Base-by-base conservation (phyloP, 2,329 filamentous ascomycete species). In the Huntiella decipiens region DNA sequence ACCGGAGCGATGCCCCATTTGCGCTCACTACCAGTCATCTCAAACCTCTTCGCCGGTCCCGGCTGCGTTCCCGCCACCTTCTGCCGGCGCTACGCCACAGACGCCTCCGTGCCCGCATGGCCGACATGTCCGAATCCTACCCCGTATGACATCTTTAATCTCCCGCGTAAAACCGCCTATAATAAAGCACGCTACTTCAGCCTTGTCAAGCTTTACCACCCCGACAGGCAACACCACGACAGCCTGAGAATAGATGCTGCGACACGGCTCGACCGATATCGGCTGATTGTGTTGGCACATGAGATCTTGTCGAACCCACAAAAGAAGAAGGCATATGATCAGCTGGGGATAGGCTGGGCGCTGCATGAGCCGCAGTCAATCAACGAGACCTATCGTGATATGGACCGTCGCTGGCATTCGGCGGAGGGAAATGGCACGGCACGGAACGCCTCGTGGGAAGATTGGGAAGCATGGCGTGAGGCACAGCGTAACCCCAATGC, bases 121-220 rank as follows among this genome's bases (percentile, higher is more conserved):
- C 72, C 73, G 2, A 56, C 58, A 4, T 57, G 58, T 4, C 51
- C 57, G 15, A 56, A 67, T 36, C 83, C 82, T 1, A 88, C 87
- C 0, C 91, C 91, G 1, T 96, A 98, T 64, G 83, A 96, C 56
- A 83, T 98, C 57, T 78, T 96, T 56, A 67, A 72, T 50, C 60
- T 66, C 41, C 19, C 43, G 12, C 28, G 16, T 7, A 65, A 66
- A 48, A 76, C 74, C 11, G 71, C 76, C 2, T 96, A 98, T 61
- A 79, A 74, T 51, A 96, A 98, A 62, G 64, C 70, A 38, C 76
- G 76, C 50, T 98, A 86, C 68, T 91, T 92, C 61, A 73, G 88
- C 56, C 74, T 98, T 44, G 91, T 93, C 48, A 98, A 96, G 65
- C 68, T 92, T 40, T 98, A 98, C 64, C 91, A 98, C 57, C 91